Percentiles rank a stretch among this genome's conserved stretches.
phyloP scores from a whole-genome alignment of 192 early-diverging fungal species.

The Coemansia sp. region DNA sequence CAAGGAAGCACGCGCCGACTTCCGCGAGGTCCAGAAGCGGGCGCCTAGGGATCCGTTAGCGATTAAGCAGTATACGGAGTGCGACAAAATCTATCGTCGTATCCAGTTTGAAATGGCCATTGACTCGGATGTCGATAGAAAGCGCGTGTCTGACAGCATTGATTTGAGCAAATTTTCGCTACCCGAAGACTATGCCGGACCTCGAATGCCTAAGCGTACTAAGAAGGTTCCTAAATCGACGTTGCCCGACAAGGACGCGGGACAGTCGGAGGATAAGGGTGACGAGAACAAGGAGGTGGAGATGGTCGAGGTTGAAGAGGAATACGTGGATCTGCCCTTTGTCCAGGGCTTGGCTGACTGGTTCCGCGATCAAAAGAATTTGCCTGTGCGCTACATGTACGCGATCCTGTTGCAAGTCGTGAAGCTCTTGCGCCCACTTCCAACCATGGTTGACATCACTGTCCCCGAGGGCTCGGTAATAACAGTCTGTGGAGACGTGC shows the following conservation, averaged over 20 bases:
- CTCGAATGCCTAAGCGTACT: constrained; percentile 62
- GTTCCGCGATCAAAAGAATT: constrained; percentile 87
- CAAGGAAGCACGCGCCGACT: constrained; percentile 80
- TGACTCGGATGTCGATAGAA: constrained; percentile 51
- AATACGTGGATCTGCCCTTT: constrained; percentile 79
- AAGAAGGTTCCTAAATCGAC: constrained; percentile 15
- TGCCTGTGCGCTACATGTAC: constrained; percentile 89
- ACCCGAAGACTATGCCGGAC: constrained; percentile 82
- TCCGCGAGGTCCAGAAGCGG: constrained; percentile 72
- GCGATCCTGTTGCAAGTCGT: constrained; percentile 80
- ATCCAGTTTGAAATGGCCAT: constrained; percentile 95
- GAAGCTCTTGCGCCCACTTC: constrained; percentile 71
- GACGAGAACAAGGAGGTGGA: constrained; percentile 14
- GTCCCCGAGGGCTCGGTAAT: constrained; percentile 72
- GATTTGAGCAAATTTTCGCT: constrained; percentile 60
- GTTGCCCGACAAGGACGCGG: neutral
- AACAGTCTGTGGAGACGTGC: constrained; percentile 98
- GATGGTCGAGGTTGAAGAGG: constrained; percentile 59
- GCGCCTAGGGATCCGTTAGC: constrained; percentile 83
- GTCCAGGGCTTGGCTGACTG: constrained; percentile 73
- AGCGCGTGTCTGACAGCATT: constrained; percentile 56
- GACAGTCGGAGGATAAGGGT: neutral
- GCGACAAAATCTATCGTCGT: constrained; percentile 87
- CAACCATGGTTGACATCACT: constrained; percentile 83
- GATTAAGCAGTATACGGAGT: constrained; percentile 76